Conservation (phyloP, 2,329 filamentous ascomycete species). For the Apiospora kogelbergensis region DNA sequence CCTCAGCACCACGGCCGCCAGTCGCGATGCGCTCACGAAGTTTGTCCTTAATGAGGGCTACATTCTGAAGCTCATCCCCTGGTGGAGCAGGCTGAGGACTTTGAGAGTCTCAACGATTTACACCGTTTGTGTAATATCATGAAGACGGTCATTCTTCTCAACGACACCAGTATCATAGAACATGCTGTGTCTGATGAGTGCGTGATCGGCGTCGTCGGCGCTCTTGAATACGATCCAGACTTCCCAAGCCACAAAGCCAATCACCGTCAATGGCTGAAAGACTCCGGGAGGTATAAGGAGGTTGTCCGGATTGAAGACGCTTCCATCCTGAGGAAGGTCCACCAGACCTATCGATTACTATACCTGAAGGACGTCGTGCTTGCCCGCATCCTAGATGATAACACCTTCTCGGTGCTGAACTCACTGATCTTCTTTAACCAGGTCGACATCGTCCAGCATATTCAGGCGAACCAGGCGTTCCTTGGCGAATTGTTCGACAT, state of each 20-base stretch:
- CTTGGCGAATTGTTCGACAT: conserved; percentile 85
- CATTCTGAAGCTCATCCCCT: conserved; percentile 84
- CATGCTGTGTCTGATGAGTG: conserved; percentile 87
- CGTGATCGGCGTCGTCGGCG: conserved; percentile 89
- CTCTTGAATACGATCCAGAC: conserved; percentile 96
- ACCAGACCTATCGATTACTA: conserved; percentile 92
- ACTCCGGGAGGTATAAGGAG: conserved; percentile 90
- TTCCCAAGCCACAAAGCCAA: conserved; percentile 98
- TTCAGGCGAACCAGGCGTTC: conserved; percentile 79
- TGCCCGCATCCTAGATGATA: conserved; percentile 92
- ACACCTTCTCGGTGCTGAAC: conserved; percentile 95
- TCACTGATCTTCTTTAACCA: conserved; percentile 99
- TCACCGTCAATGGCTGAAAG: conserved; percentile 87
- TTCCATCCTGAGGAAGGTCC: conserved; percentile 83
- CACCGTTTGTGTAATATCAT: conserved; percentile 96
- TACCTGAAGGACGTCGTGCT: conserved; percentile 99
- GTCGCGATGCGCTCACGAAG: conserved; percentile 84
- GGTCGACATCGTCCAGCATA: conserved; percentile 92
- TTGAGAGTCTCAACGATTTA: conserved; percentile 82
- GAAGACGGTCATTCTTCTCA: conserved; percentile 92
- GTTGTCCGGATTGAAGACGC: conserved; percentile 89
- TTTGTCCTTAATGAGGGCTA: conserved; percentile 85
- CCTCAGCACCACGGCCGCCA: conserved; percentile 70
- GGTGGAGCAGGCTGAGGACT: conserved; percentile 85
- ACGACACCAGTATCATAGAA: conserved; percentile 94